Base-by-base conservation (phyloP, 441 rosid species). In the Manihot esculenta region DNA sequence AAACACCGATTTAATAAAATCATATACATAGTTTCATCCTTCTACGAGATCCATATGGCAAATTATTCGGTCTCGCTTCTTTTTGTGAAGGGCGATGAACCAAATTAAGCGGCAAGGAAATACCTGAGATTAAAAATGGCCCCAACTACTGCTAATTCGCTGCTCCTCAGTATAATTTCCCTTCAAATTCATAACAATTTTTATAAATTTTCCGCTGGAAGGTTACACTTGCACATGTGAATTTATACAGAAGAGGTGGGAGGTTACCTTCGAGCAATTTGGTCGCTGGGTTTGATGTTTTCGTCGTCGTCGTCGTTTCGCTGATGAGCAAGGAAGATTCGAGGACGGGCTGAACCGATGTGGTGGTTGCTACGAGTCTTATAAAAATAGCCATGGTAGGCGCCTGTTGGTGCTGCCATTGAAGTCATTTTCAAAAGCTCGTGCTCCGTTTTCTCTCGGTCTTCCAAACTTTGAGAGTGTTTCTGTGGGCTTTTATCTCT, bases 141-240 rank as follows among this genome's bases (percentile, higher is more conserved):
- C 18, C 95, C 95, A 58, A 81, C 60, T 41, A 84, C 87, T 4
- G 95, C 97, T 74, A 92, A 13, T 77, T 89, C 97, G 76, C 99
- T 94, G 85, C 95, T 94, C 85, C 83, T 86, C 77, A 94, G 77
- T 54, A 94, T 81, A 13, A 94, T 77, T 65, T 90, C 94, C 86
- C 97, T 91, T 73, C 55, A 68, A 65, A 61, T 65, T 33, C 7
- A 26, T n/a, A 30, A 50, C 41, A 18, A 55, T 3, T 58, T 42
- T 76, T 23, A 65, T 38, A 24, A 58, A 9, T 6, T 27, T 54
- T n/a, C 33, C 21, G 12, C 20, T 18, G 7, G 44, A 60, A 1
- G 26, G 47, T 44, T 45, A 33, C 21, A 58, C 21, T 44, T 45
- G n/a, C 9, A 44, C 55, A 21, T 30, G 47, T 14, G 57, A 48